Conservation (phyloP, 2,329 filamentous ascomycete species). For the Penicillium janthinellum region DNA sequence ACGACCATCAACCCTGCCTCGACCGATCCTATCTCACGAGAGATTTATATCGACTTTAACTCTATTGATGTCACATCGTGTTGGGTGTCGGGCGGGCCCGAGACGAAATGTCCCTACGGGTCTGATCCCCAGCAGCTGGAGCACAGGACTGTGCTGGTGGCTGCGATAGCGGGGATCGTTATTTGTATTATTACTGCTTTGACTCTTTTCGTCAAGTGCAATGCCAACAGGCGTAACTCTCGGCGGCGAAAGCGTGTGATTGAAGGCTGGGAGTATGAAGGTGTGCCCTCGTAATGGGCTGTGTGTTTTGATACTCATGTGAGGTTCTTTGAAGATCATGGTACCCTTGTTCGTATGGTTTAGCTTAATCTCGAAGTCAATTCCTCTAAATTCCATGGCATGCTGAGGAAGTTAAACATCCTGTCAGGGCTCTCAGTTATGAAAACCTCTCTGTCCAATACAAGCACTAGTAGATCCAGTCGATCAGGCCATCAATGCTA, state of each 20-base stretch:
- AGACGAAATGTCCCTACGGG: constrained; percentile 61
- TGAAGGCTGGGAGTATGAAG: constrained; percentile 67
- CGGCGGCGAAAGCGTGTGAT: constrained; percentile 54
- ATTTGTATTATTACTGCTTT: constrained; percentile 62
- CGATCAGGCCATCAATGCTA: too few relatives aligned
- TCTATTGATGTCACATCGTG: constrained; percentile 58
- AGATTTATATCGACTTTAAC: constrained; percentile 64
- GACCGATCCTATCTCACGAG: constrained; percentile 30
- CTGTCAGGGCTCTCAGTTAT: too few relatives aligned
- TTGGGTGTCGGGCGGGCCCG: constrained; percentile 61
- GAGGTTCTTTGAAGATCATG: background rate
- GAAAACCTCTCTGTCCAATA: too few relatives aligned
- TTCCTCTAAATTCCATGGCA: background rate
- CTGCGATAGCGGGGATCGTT: constrained; percentile 63
- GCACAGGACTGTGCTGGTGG: constrained; percentile 58
- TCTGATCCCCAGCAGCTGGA: constrained; percentile 46
- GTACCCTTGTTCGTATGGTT: constrained; percentile 11
- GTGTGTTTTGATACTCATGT: background rate
- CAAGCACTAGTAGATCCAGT: too few relatives aligned
- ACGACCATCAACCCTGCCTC: constrained; percentile 30
- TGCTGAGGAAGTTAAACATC: background rate
- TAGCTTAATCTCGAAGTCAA: background rate
- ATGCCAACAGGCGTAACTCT: constrained; percentile 59
- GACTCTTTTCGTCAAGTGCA: constrained; percentile 66
- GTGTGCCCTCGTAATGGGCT: constrained; percentile 55